Percentiles rank a stretch among this genome's conserved stretches.
phyloP scores from a whole-genome alignment of 2,329 filamentous ascomycete species.

The Hypocreales sp. region DNA sequence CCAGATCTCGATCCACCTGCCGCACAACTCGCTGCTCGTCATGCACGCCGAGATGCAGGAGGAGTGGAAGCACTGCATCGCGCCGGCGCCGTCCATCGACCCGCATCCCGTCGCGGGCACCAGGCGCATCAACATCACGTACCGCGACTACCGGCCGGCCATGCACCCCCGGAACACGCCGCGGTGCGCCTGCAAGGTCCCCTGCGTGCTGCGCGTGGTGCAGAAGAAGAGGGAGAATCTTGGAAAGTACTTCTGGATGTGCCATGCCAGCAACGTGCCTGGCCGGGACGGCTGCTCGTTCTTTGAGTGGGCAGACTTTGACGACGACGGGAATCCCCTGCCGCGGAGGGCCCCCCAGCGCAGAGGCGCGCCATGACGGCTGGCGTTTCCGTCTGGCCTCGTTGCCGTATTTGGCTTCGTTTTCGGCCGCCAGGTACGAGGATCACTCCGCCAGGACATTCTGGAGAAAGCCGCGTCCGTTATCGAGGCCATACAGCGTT shows the following conservation, averaged over 20 bases:
- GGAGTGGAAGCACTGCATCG: conserved; percentile 83
- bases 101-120: conserved; percentile 72
- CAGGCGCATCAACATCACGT: conserved; percentile 83
- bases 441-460: no score
- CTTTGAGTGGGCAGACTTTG: conserved; percentile 77
- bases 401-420: no score
- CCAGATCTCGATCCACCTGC: conserved; percentile 83
- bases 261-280: conserved; percentile 58
- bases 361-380: no score
- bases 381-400: no score
- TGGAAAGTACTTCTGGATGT: conserved; percentile 90
- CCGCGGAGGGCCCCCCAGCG: neutral
- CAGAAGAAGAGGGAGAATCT: conserved; percentile 62
- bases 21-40: conserved; percentile 82
- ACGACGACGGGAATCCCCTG: conserved; percentile 65
- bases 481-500: no score
- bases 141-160: conserved; percentile 65
- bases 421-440: no score
- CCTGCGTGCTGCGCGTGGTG: conserved; percentile 58
- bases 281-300: conserved; percentile 56
- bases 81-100: conserved; percentile 59
- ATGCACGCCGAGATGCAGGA: conserved; percentile 99
- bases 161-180: conserved; percentile 70
- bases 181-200: conserved; percentile 57
- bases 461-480: no score